phyloP scores from a whole-genome alignment of 2,329 filamentous ascomycete genomes.

The Blastomyces gilchristii region DNA sequence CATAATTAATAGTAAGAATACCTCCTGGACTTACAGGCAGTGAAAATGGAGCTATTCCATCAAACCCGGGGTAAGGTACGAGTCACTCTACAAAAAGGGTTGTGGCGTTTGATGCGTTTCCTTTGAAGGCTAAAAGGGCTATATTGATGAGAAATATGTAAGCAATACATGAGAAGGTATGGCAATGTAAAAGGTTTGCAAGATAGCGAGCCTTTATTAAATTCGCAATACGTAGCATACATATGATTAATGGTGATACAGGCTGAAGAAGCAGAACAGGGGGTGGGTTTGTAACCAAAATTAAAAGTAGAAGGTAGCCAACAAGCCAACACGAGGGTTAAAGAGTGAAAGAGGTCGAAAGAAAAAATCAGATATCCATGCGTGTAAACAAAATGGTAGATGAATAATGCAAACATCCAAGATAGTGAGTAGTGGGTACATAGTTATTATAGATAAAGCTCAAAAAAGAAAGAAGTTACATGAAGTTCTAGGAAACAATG shows the following conservation, averaged over 20 bases:
- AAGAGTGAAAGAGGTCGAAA: too few species aligned
- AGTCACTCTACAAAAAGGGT: not conserved
- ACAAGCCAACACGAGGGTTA: too few species aligned
- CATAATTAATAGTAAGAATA: not conserved
- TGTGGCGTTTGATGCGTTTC: not conserved
- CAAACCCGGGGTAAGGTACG: not conserved
- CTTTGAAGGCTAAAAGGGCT: not conserved
- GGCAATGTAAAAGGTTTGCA: not conserved
- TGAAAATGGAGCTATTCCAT: not conserved
- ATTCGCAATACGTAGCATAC: not conserved
- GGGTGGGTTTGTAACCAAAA: not conserved
- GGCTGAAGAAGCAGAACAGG: not conserved
- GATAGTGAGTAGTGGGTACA: not conserved
- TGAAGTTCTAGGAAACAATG: not conserved
- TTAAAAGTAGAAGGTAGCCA: not conserved
- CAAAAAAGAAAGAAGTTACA: not conserved
- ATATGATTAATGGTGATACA: not conserved
- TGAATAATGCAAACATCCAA: not conserved
- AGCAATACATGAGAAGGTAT: not conserved
- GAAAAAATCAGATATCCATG: not conserved
- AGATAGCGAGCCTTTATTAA: not conserved
- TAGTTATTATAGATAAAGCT: not conserved
- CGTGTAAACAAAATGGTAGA: not conserved
- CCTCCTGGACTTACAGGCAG: not conserved
- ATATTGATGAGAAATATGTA: not conserved